Evolutionary conservation across 768 basidiomycete genomes (phyloP).

Genomic region (Termitomyces sp.): DNA sequence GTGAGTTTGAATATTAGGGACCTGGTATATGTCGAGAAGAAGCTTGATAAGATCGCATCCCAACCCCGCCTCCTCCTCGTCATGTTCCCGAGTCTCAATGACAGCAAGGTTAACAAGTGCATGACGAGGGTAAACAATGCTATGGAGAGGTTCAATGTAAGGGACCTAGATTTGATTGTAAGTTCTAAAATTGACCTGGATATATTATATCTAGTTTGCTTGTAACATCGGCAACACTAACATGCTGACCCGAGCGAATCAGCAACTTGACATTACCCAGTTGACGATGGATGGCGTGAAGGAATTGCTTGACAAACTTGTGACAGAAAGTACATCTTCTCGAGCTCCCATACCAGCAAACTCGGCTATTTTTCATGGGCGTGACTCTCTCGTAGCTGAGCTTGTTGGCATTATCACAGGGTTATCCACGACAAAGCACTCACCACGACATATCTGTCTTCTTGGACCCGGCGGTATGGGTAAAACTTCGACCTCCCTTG

Average conservation of each 20-base stretch:
- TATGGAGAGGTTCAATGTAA: constrained; percentile 2
- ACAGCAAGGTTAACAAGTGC: constrained; percentile 6
- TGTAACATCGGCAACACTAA: background rate
- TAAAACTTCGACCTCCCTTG: constrained; percentile 35
- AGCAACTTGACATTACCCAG: background rate
- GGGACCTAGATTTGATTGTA: background rate
- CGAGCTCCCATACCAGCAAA: constrained; percentile 10
- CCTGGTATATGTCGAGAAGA: constrained; percentile 3
- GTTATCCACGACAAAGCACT: background rate
- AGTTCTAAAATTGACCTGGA: background rate
- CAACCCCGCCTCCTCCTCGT: background rate
- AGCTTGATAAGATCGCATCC: background rate
- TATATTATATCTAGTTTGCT: background rate
- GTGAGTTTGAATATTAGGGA: background rate
- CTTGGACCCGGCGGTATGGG: constrained; percentile 37
- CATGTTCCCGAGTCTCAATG: constrained; percentile 1
- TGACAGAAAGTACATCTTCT: background rate
- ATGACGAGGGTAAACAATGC: background rate
- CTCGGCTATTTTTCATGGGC: constrained; percentile 18
- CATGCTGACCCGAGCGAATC: background rate
- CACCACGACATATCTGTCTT: constrained; percentile 8
- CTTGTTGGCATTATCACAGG: constrained; percentile 10
- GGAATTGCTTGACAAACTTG: background rate
- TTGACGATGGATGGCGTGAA: background rate
- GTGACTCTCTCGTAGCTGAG: constrained; percentile 18